Evolutionary conservation across 2,329 filamentous ascomycete genomes (phyloP).

Genomic region (Diaporthe ilicicola): DNA sequence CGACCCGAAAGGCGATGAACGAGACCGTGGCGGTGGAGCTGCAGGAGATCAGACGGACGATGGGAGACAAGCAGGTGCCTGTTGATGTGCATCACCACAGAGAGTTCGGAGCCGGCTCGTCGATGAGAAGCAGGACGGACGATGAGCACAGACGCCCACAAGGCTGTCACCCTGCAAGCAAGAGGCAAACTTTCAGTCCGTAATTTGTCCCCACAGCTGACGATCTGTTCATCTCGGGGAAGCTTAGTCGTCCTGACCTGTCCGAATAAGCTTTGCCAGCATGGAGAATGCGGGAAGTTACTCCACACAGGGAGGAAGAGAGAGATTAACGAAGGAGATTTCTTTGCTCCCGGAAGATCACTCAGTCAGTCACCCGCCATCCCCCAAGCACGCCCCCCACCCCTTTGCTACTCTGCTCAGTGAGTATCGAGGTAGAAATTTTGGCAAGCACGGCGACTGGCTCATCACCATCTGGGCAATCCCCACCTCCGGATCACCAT

Average conservation of each 20-base stretch:
- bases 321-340: constrained; percentile 23
- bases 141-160: not conserved
- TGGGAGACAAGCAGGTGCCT: constrained; percentile 19
- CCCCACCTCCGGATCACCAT: constrained; percentile 9
- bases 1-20: constrained; percentile 4
- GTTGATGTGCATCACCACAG: constrained; percentile 6
- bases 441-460: constrained; percentile 28
- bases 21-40: constrained; percentile 9
- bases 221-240: constrained; percentile 25
- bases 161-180: constrained; percentile 13
- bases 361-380: constrained; percentile 8
- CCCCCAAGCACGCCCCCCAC: not conserved
- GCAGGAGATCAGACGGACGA: constrained; percentile 11
- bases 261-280: constrained; percentile 20
- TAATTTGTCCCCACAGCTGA: constrained; percentile 25
- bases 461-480: constrained; percentile 22
- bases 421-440: constrained; percentile 2
- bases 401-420: not conserved
- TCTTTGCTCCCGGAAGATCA: constrained; percentile 21
- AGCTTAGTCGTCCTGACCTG: constrained; percentile 15
- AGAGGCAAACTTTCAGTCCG: constrained; percentile 20
- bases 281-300: constrained; percentile 6
- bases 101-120: constrained; percentile 17
- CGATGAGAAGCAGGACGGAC: not conserved
- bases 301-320: constrained; percentile 8